phyloP scores from a whole-genome alignment of 2,329 filamentous ascomycete species.

The Exserohilum rostratum region DNA sequence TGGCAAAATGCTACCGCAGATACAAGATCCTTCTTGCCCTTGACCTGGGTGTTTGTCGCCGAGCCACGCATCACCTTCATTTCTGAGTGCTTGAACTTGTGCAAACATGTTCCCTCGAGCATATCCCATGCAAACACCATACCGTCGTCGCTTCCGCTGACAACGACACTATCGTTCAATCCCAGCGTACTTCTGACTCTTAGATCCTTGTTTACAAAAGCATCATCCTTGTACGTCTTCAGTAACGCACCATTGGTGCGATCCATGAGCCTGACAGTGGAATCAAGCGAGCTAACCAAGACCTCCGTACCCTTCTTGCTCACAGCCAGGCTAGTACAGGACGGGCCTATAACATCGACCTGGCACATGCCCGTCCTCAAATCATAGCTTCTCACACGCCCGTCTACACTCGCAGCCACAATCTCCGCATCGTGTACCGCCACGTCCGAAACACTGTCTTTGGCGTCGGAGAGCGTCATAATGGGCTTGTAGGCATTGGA shows the following conservation, averaged over 20 bases:
- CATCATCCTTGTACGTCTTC: slow-evolving; percentile 68
- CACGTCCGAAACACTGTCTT: slow-evolving; percentile 66
- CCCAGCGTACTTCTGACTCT: slow-evolving; percentile 79
- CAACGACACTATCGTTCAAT: slow-evolving; percentile 74
- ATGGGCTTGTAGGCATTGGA: slow-evolving; percentile 64
- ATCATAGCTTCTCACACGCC: slow-evolving; percentile 81
- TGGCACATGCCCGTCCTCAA: slow-evolving; percentile 72
- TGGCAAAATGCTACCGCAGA: slow-evolving; percentile 57
- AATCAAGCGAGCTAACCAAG: slow-evolving; percentile 77
- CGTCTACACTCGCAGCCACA: slow-evolving; percentile 81
- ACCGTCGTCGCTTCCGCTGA: slow-evolving; percentile 82
- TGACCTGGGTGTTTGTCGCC: slow-evolving; percentile 39
- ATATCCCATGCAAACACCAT: slow-evolving; percentile 83
- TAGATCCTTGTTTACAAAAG: slow-evolving; percentile 69
- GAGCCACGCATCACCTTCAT: slow-evolving; percentile 35
- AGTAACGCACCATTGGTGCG: slow-evolving; percentile 74
- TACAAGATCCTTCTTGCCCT: slow-evolving; percentile 53
- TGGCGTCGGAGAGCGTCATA: slow-evolving; percentile 74
- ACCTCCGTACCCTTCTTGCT: slow-evolving; percentile 76
- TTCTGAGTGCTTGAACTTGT: slow-evolving; percentile 60
- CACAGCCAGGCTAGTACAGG: slow-evolving; percentile 76
- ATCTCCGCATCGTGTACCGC: slow-evolving; percentile 59
- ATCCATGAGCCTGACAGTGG: slow-evolving; percentile 80
- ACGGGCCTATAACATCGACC: slow-evolving; percentile 49
- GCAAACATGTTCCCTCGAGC: slow-evolving; percentile 70